phyloP scores from a whole-genome alignment of 306 rosid genomes.

The Luffa aegyptiaca region DNA sequence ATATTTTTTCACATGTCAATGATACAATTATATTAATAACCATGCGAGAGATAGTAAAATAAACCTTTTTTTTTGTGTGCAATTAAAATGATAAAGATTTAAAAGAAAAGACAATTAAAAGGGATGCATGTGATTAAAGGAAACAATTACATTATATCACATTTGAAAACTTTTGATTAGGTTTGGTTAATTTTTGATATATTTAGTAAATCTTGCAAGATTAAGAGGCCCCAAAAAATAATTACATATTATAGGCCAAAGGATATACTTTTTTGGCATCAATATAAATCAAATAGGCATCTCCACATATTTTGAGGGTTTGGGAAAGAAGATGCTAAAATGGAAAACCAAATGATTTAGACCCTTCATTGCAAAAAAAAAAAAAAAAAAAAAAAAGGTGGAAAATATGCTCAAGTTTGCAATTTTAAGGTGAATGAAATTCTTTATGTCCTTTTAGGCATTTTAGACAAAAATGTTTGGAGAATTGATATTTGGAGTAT shows the following conservation, averaged over 20 bases:
- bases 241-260: slow-evolving; percentile 25
- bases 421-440: background rate
- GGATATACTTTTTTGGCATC: background rate
- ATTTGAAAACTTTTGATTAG: slow-evolving; percentile 24
- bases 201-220: slow-evolving; percentile 12
- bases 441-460: background rate
- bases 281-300: slow-evolving; percentile 8
- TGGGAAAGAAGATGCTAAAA: slow-evolving; percentile 1
- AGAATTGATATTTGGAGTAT: background rate
- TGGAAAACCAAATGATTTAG: slow-evolving; percentile 39
- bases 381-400: background rate
- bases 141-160: slow-evolving; percentile 14
- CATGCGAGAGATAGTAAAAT: background rate
- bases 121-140: slow-evolving; percentile 24
- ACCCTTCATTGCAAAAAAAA: slow-evolving; percentile 19
- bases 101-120: slow-evolving; percentile 14
- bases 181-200: slow-evolving; percentile 16
- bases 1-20: too few relatives aligned
- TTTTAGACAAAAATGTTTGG: background rate
- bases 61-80: background rate
- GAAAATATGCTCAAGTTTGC: background rate
- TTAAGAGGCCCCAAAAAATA: slow-evolving; percentile 38
- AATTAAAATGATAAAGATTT: background rate
- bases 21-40: background rate
- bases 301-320: slow-evolving; percentile 14